phyloP scores from a whole-genome alignment of 768 basidiomycete genomes.

The Panellus pusillus region DNA sequence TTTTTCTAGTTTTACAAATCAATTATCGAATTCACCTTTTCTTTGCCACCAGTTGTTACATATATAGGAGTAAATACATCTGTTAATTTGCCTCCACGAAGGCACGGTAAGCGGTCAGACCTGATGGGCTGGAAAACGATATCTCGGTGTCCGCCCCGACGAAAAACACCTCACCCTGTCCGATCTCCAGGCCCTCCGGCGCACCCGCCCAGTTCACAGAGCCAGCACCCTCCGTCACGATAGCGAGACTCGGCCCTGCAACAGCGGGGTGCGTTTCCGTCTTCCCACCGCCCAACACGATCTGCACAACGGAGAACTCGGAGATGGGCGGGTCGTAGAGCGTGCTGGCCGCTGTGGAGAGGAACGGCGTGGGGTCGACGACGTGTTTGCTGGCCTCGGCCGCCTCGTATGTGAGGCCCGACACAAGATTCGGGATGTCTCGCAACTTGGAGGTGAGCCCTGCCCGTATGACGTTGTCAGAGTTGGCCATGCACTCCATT shows the following conservation, averaged over 20 bases:
- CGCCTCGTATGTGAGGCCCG: conserved; percentile 82
- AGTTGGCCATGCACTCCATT: conserved; percentile 99
- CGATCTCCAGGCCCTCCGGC: conserved; percentile 38
- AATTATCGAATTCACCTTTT: no score
- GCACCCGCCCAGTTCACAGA: conserved; percentile 48
- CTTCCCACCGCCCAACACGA: conserved; percentile 45
- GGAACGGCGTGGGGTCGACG: conserved; percentile 59
- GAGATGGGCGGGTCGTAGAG: conserved; percentile 91
- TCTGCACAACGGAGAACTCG: conserved; percentile 86
- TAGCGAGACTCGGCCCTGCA: conserved; percentile 81
- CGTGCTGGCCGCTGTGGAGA: conserved; percentile 33
- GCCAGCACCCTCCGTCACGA: conserved; percentile 73
- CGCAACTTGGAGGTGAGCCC: conserved; percentile 96
- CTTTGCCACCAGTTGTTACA: not conserved
- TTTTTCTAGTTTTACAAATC: not conserved
- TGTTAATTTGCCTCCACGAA: conserved; percentile 47
- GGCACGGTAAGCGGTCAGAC: conserved; percentile 65
- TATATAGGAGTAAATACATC: conserved; percentile 5
- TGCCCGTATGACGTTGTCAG: conserved; percentile 98
- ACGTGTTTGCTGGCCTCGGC: conserved; percentile 68
- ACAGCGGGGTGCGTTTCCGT: conserved; percentile 60
- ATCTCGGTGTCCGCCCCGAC: conserved; percentile 71
- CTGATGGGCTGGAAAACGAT: conserved; percentile 42
- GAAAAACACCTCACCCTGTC: conserved; percentile 77
- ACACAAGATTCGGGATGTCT: conserved; percentile 87